Base-by-base conservation (phyloP, 108 stramenopile genomes). In the Licmophora abbreviata region DNA sequence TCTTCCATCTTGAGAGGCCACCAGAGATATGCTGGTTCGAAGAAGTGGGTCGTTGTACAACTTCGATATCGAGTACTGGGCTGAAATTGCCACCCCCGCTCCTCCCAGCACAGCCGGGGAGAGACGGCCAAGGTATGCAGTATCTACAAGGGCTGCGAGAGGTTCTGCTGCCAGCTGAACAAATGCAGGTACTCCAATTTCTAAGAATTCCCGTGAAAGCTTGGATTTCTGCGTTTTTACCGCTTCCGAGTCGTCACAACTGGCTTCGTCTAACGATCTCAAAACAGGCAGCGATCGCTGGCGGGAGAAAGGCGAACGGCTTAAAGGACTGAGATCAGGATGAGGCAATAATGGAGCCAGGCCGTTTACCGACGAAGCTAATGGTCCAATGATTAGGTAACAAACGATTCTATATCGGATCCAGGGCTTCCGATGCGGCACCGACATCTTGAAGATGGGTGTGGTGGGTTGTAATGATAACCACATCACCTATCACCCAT, bases 11-110 rank as follows among this genome's bases (percentile, higher is more conserved):
- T 85, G 67, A 43, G 77, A 70, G 8, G 93, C 93, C 11, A 97
- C 96, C 51, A 95, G 59, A 37, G 81, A 86, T 29, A 91, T 95
- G 38, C 71, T 72, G 10, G 92, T 93, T 26, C 91, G 56, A n/a
- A 93, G 48, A 32, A 95, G 54, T 7, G 93, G 96, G 66, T 95
- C 93, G 64, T 93, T 92, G 73, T 91, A 91, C 25, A 95, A 63
- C 55, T 95, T 94, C 1, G 76, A 69, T 14, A 95, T 69, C 4
- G 93, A 74, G 67, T 95, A 95, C 44, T 92, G 92, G 6, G 88
- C 92, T 12, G 80, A 74, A 29, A 94, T 85, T n/a, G 93, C 89
- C 7, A 95, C 88, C 8, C 93, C 94, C 7, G 91, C 92, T 6
- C 91, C 96, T 9, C 88, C 96, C 57, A 95, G 61, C 7, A 87